A percentile compares a stretch with the other conserved stretches of the same genome.
These are phyloP conservation scores for Leucocoprinus leucothites DNA, from an alignment of 768 basidiomycete genomes.

Conservation along the genomic window DNA sequence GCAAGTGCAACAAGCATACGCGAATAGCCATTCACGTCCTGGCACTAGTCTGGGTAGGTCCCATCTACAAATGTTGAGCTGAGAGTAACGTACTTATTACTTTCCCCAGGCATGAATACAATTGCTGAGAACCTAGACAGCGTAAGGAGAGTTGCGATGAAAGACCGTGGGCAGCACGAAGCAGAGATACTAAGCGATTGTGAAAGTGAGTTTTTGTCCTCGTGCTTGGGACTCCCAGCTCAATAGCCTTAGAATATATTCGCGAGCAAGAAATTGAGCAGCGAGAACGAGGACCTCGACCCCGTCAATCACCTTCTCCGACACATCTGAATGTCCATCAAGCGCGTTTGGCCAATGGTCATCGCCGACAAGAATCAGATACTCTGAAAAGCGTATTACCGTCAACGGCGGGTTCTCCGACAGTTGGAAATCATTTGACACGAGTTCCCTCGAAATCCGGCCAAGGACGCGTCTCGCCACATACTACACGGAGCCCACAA, in stretches of 20 bases:
- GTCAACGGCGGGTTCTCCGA: slow-evolving; percentile 46
- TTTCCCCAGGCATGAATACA: slow-evolving; percentile 20
- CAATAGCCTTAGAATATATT: slow-evolving; percentile 28
- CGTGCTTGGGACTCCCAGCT: not conserved
- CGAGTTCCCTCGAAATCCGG: slow-evolving; percentile 14
- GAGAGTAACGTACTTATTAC: not conserved
- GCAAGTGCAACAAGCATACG: slow-evolving; percentile 34
- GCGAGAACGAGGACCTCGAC: slow-evolving; percentile 27
- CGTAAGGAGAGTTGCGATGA: slow-evolving; percentile 33
- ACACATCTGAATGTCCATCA: slow-evolving; percentile 25
- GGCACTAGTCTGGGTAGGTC: slow-evolving; percentile 33
- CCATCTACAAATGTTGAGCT: not conserved
- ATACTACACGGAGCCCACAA: slow-evolving; percentile 12
- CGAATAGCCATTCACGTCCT: slow-evolving; percentile 26
- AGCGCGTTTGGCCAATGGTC: slow-evolving; percentile 33
- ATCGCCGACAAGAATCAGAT: slow-evolving; percentile 74
- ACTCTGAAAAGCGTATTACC: slow-evolving; percentile 53
- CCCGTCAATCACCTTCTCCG: slow-evolving; percentile 54
- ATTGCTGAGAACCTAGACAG: slow-evolving; percentile 28
- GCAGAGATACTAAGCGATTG: slow-evolving; percentile 43
- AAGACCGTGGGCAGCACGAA: slow-evolving; percentile 37
- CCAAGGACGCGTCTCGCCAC: slow-evolving; percentile 23
- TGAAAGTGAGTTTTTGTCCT: slow-evolving; percentile 31
- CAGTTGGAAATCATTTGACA: slow-evolving; percentile 35
- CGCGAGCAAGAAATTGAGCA: slow-evolving; percentile 41